These are phyloP conservation scores for Epichloe brachyelytri DNA, from an alignment of 2,329 filamentous ascomycete species.

Conservation along the genomic window DNA sequence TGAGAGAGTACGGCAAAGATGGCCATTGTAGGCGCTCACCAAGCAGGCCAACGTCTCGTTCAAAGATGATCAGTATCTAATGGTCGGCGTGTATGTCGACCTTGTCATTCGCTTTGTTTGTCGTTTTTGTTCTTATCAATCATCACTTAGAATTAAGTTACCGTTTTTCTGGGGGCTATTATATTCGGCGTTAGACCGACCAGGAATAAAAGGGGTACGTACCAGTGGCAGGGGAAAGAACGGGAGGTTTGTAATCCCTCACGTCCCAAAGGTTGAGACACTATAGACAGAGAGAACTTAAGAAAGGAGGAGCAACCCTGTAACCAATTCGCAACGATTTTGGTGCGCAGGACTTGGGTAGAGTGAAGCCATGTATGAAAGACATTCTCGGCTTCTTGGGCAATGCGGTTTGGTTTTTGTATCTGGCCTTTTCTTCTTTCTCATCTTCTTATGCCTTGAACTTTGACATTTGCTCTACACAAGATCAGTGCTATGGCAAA, in stretches of 20 bases:
- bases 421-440: slow-evolving; percentile 6
- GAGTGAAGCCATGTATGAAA: slow-evolving; percentile 21
- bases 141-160: slow-evolving; percentile 6
- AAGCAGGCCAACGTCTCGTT: not conserved
- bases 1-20: not conserved
- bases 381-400: slow-evolving; percentile 17
- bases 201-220: slow-evolving; percentile 8
- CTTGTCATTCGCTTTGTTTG: not conserved
- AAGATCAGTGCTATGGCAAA: not conserved
- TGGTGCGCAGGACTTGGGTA: slow-evolving; percentile 19
- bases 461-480: not conserved
- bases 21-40: not conserved
- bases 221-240: slow-evolving; percentile 7
- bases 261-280: slow-evolving; percentile 20
- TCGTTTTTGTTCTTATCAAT: not conserved
- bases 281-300: slow-evolving; percentile 22
- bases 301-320: slow-evolving; percentile 17
- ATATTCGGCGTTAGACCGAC: slow-evolving; percentile 1
- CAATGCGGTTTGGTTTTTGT: slow-evolving; percentile 11
- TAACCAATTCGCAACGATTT: slow-evolving; percentile 26
- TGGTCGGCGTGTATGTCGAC: not conserved
- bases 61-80: not conserved
- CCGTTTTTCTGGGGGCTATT: not conserved
- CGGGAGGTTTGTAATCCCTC: slow-evolving; percentile 13
- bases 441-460: slow-evolving; percentile 1